Evolutionary conservation across 176 grass and related monocot genomes (phyloP).

Genomic region (Bolboschoenus planiculmis): DNA sequence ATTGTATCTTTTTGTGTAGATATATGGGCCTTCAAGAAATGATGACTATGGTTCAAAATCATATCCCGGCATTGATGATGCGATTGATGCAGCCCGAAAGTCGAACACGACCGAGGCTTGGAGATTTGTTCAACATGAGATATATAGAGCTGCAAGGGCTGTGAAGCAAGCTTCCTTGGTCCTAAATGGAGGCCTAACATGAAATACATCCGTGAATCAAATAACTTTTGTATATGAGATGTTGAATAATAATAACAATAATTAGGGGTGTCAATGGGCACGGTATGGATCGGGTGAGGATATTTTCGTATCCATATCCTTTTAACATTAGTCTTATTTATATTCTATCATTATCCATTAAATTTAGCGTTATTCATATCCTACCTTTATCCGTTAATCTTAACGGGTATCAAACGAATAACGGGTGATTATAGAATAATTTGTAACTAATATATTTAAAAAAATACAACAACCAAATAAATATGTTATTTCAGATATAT

Average conservation of each 20-base stretch:
- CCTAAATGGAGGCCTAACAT: slow-evolving; percentile 14
- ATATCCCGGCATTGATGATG: slow-evolving; percentile 48
- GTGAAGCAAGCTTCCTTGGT: slow-evolving; percentile 27
- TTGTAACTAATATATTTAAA: too few relatives aligned
- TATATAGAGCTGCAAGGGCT: slow-evolving; percentile 61
- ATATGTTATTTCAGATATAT: too few relatives aligned
- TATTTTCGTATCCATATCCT: too few relatives aligned
- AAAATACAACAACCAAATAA: too few relatives aligned
- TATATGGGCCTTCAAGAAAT: slow-evolving; percentile 56
- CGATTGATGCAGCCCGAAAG: slow-evolving; percentile 45
- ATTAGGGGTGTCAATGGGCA: too few relatives aligned
- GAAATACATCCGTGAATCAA: background rate
- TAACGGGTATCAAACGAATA: too few relatives aligned
- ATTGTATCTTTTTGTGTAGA: slow-evolving; percentile 9
- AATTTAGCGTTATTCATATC: too few relatives aligned
- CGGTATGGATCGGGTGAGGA: too few relatives aligned
- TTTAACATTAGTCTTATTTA: too few relatives aligned
- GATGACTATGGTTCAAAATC: slow-evolving; percentile 57
- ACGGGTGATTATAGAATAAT: too few relatives aligned
- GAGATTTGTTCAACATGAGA: slow-evolving; percentile 66
- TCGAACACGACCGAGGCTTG: slow-evolving; percentile 50
- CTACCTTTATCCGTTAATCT: too few relatives aligned
- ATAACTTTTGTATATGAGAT: background rate
- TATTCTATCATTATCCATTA: too few relatives aligned
- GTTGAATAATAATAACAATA: background rate